phyloP scores from a whole-genome alignment of 768 basidiomycete species.

The Russula foetens region DNA sequence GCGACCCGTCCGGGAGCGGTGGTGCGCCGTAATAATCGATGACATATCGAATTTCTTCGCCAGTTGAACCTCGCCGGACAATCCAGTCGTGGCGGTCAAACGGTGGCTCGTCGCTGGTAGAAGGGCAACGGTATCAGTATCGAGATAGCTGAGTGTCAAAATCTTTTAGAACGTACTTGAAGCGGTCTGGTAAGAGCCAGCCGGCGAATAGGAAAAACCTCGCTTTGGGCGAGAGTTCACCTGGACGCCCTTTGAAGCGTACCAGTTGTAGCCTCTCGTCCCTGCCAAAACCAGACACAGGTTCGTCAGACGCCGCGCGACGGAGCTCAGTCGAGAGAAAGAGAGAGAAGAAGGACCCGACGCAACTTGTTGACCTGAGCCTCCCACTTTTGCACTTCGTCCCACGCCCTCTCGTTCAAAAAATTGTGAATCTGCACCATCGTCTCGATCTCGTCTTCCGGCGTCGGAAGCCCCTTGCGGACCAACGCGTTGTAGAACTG shows the following conservation, averaged over 20 bases:
- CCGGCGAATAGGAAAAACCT: slow-evolving; percentile 80
- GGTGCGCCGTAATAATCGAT: slow-evolving; percentile 99
- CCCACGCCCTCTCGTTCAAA: slow-evolving; percentile 94
- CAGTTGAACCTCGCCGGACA: slow-evolving; percentile 68
- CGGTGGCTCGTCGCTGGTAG: slow-evolving; percentile 72
- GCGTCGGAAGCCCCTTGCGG: slow-evolving; percentile 95
- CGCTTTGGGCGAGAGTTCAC: slow-evolving; percentile 92
- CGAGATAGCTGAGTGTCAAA: neutral
- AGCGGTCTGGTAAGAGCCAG: slow-evolving; percentile 80
- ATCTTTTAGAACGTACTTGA: slow-evolving; percentile 53
- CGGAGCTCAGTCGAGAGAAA: neutral
- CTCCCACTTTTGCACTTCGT: slow-evolving; percentile 93
- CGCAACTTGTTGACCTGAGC: slow-evolving; percentile 54
- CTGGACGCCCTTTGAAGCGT: slow-evolving; percentile 82
- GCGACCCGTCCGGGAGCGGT: slow-evolving; percentile 80
- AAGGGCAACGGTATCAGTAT: neutral
- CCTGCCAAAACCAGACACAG: slow-evolving; percentile 32
- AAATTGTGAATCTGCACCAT: slow-evolving; percentile 99
- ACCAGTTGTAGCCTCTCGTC: slow-evolving; percentile 66
- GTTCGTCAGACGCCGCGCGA: neutral
- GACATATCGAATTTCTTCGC: slow-evolving; percentile 86
- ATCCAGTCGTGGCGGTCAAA: slow-evolving; percentile 97
- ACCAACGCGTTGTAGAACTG: slow-evolving; percentile 98
- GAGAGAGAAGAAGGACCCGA: slow-evolving; percentile 11
- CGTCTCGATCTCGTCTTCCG: slow-evolving; percentile 89